Conservation (phyloP, 75 land plant species). For the Pinus tabuliformis region DNA sequence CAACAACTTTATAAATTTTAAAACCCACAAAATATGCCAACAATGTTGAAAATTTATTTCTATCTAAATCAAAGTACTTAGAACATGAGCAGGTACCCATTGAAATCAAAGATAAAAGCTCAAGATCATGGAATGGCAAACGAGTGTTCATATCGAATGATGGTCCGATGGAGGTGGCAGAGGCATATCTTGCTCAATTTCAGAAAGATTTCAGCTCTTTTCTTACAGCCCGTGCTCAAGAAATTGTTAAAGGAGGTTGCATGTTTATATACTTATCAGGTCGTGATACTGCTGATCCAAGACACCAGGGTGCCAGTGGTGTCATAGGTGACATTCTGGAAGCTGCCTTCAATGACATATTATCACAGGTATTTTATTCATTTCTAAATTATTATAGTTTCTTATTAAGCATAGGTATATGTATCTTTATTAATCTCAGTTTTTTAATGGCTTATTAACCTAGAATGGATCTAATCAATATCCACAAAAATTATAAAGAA, state of each 20-base stretch:
- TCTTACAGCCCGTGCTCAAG: conserved; percentile 22
- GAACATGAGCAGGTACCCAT: conserved; percentile 10
- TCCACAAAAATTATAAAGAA: no score
- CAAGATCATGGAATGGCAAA: conserved; percentile 19
- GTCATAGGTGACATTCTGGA: conserved; percentile 30
- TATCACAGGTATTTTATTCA: background rate
- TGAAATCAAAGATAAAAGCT: conserved; percentile 8
- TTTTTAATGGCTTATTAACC: no score
- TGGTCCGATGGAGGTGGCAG: conserved; percentile 9
- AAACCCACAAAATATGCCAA: no score
- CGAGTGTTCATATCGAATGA: conserved; percentile 11
- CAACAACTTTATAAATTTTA: no score
- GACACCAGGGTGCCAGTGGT: background rate
- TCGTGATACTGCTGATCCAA: conserved; percentile 3
- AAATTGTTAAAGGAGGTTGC: conserved; percentile 31
- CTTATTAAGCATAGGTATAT: no score
- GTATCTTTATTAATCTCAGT: no score
- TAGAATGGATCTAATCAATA: no score
- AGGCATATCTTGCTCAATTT: conserved; percentile 26
- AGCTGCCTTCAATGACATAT: conserved; percentile 25
- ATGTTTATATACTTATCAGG: conserved; percentile 17
- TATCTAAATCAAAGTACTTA: no score
- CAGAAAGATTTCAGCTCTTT: conserved; percentile 17
- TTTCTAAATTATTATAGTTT: no score
- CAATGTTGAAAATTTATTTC: no score